phyloP scores from a whole-genome alignment of 1,284 basidiomycete genomes.

The Trichosporon inkin region DNA sequence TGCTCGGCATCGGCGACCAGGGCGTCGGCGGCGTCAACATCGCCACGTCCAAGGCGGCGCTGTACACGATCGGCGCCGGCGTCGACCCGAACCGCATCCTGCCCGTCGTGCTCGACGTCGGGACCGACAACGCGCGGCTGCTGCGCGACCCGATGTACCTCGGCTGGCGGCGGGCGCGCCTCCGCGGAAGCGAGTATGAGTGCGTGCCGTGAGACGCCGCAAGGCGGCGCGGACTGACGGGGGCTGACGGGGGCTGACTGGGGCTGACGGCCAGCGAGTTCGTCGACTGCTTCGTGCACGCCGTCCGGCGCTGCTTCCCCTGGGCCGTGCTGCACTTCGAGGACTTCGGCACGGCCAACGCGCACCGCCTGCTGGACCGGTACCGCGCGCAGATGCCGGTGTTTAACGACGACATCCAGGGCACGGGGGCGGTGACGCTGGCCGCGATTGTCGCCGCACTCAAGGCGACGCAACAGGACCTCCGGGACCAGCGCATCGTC shows the following conservation, averaged over 20 bases:
- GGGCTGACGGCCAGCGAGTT: too few species aligned
- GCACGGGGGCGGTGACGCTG: conserved; percentile 78
- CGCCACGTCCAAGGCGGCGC: conserved; percentile 74
- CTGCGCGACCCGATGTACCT: conserved; percentile 50
- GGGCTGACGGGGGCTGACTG: too few species aligned
- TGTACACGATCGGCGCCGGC: conserved; percentile 77
- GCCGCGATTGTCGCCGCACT: conserved; percentile 63
- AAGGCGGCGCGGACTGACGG: too few species aligned
- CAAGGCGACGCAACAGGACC: conserved; percentile 60
- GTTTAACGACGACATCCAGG: conserved; percentile 78
- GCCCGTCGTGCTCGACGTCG: conserved; percentile 68
- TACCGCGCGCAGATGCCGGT: neutral
- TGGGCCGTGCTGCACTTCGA: conserved; percentile 51
- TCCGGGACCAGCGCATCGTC: conserved; percentile 70
- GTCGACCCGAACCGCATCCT: conserved; percentile 66
- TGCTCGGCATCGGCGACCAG: conserved; percentile 63
- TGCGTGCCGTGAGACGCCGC: conserved; percentile 16
- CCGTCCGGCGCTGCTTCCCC: conserved; percentile 50
- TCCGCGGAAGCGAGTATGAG: conserved; percentile 51
- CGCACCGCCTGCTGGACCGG: conserved; percentile 48
- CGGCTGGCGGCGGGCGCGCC: conserved; percentile 51
- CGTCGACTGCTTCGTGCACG: conserved; percentile 52
- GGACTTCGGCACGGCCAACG: conserved; percentile 59
- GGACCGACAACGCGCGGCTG: conserved; percentile 63
- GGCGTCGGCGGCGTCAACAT: conserved; percentile 57